These are phyloP conservation scores for Sphaerulina vaccinii DNA, from an alignment of 2,329 filamentous ascomycete species.

Conservation along the genomic window DNA sequence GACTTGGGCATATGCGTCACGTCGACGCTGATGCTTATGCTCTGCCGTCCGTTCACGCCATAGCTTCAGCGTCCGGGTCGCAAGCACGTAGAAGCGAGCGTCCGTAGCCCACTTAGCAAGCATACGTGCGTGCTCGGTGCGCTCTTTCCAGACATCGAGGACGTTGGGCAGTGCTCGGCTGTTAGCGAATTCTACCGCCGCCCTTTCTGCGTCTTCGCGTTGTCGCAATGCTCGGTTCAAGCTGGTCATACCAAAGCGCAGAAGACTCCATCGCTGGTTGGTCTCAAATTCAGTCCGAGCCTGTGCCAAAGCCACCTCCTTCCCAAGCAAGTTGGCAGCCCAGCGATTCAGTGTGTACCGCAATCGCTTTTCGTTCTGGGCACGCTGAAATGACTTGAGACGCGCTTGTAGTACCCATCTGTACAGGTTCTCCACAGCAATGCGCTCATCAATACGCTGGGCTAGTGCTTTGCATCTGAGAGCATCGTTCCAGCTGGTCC, in stretches of 20 bases:
- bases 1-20: conserved; percentile 56
- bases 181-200: conserved; percentile 45
- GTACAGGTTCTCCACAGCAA: conserved; percentile 57
- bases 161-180: conserved; percentile 41
- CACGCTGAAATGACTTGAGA: conserved; percentile 42
- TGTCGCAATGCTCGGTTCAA: conserved; percentile 33
- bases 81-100: conserved; percentile 57
- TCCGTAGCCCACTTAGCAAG: conserved; percentile 55
- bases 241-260: conserved; percentile 31
- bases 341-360: conserved; percentile 23
- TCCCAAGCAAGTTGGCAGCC: conserved; percentile 16
- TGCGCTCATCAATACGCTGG: conserved; percentile 55
- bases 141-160: conserved; percentile 39
- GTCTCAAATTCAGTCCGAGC: conserved; percentile 28
- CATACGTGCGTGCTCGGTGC: conserved; percentile 45
- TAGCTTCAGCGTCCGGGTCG: conserved; percentile 49
- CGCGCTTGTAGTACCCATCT: conserved; percentile 59
- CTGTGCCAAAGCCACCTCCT: conserved; percentile 19
- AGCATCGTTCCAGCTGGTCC: conserved; percentile 62
- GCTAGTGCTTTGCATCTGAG: conserved; percentile 55
- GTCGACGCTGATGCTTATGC: conserved; percentile 52
- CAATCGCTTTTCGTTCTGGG: conserved; percentile 32
- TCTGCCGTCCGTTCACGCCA: conserved; percentile 54
- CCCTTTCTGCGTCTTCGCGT: conserved; percentile 38
- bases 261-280: conserved; percentile 29